These are phyloP conservation scores for Ogataea glucozyma DNA, from an alignment of 805 yeast genomes.

Conservation along the genomic window DNA sequence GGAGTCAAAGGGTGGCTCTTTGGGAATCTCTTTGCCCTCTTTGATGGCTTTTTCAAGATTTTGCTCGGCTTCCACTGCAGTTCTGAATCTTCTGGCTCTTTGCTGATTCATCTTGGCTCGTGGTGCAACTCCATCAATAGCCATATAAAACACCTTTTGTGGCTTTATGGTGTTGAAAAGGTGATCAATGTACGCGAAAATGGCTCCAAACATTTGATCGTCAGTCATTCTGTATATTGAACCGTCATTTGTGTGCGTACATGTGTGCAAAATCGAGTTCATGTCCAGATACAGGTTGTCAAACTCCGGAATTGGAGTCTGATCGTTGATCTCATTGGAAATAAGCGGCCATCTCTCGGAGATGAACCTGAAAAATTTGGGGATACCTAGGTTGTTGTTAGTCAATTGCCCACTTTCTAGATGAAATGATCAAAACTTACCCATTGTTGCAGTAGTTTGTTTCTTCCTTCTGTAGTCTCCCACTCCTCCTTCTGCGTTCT, in stretches of 20 bases:
- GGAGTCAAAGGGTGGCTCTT: conserved; percentile 85
- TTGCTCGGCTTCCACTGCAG: conserved; percentile 90
- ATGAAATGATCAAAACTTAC: conserved; percentile 11
- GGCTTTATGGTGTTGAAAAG: conserved; percentile 87
- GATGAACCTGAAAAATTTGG: conserved; percentile 93
- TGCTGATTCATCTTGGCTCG: conserved; percentile 99
- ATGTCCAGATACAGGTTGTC: conserved; percentile 94
- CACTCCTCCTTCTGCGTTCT: not conserved
- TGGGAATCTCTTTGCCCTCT: conserved; percentile 73
- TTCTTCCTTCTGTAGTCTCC: not conserved
- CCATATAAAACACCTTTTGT: conserved; percentile 85
- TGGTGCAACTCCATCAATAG: conserved; percentile 98
- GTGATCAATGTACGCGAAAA: conserved; percentile 93
- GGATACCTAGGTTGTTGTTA: conserved; percentile 65
- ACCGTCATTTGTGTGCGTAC: conserved; percentile 81
- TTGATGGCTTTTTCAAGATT: conserved; percentile 70
- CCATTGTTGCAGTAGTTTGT: conserved; percentile 9
- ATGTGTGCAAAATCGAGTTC: conserved; percentile 93
- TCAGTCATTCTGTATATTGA: conserved; percentile 71
- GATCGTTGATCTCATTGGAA: conserved; percentile 76
- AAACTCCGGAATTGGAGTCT: conserved; percentile 80
- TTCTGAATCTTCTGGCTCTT: conserved; percentile 90
- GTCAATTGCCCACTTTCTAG: conserved; percentile 21
- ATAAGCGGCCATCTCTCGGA: conserved; percentile 99
- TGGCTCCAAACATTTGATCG: conserved; percentile 89